Evolutionary conservation across 768 basidiomycete species (phyloP), one percentile per base, ranked within the genome.

Genomic region (Xerocomellus chrysenteron): DNA sequence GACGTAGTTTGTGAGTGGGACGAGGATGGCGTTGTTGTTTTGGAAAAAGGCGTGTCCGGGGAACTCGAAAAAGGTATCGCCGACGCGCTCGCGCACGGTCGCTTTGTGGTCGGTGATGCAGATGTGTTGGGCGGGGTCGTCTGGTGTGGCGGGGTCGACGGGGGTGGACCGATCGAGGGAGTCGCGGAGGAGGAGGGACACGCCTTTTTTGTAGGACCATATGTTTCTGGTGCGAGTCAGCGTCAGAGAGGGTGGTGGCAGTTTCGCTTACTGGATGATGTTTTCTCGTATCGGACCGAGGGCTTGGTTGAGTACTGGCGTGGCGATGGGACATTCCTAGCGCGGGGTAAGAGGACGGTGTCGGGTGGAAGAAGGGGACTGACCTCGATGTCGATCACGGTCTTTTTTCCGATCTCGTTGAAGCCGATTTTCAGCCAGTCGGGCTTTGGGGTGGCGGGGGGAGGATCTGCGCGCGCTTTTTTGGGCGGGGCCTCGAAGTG

Each of bases 41-140:
- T 99, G 96, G 82, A 98, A 98, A 79, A 98, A 99, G 5, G 92
- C 89, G 46, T 89, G 86, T 7, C 87, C 91, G 21, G 79, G 82
- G 73, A 92, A 95, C 68, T 94, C 87, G 74, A 98, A 97, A 44
- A 88, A 71, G 68, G 78, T 84, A 58, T 82, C 74, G 10, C 92
- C 94, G 26, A 98, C 91, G 46, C 82, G 81, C 72, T 97, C 95
- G 52, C 93, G 88, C 1, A 96, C 85, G 11, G 78, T 84, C 13
- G 78, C 83, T 56, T 88, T 88, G 68, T 93, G 92, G 68, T 93
- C 81, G 0, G 92, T 90, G 54, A 97, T 78, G 68, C 93, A 95
- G 51, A 94, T 68, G 64, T 94, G 90, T 35, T 79, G 79, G 39
- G 80, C 78, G 17, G 78, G 73, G 4, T 76, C 69, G 58, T 79